Conservation (phyloP, 805 yeast species). For the Naumovozyma baii region DNA sequence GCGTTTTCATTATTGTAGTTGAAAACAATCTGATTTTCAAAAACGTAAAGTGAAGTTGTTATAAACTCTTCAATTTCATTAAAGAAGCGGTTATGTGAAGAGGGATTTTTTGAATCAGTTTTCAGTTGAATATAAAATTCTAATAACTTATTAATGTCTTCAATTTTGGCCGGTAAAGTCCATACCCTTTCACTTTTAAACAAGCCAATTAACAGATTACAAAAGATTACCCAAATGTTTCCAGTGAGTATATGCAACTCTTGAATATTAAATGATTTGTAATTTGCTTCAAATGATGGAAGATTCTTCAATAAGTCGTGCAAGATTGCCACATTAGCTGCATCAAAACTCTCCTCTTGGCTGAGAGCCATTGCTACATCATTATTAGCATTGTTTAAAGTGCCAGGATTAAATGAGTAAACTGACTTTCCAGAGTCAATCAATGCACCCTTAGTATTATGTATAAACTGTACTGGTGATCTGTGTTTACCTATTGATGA, state of each 20-base stretch:
- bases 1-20: constrained; percentile 26
- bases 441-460: constrained; percentile 16
- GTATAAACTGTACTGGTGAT: constrained; percentile 25
- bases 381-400: constrained; percentile 7
- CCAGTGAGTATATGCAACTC: constrained; percentile 24
- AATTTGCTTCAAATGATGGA: constrained; percentile 26
- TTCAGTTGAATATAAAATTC: constrained; percentile 22
- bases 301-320: constrained; percentile 27
- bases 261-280: constrained; percentile 20
- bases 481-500: constrained; percentile 26
- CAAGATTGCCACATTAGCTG: constrained; percentile 15
- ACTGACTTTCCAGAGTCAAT: constrained; percentile 24
- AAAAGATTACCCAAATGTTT: constrained; percentile 27
- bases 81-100: constrained; percentile 17
- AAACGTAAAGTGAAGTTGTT: constrained; percentile 31
- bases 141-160: constrained; percentile 20
- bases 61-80: constrained; percentile 25
- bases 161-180: constrained; percentile 28
- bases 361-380: constrained; percentile 12
- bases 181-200: constrained; percentile 25
- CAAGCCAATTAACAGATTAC: constrained; percentile 21
- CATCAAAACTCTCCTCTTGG: constrained; percentile 11
- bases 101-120: constrained; percentile 21
- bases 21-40: constrained; percentile 31
- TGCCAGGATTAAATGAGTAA: constrained; percentile 18